Conservation (phyloP, 768 basidiomycete species). For the Tulasnella sp. region DNA sequence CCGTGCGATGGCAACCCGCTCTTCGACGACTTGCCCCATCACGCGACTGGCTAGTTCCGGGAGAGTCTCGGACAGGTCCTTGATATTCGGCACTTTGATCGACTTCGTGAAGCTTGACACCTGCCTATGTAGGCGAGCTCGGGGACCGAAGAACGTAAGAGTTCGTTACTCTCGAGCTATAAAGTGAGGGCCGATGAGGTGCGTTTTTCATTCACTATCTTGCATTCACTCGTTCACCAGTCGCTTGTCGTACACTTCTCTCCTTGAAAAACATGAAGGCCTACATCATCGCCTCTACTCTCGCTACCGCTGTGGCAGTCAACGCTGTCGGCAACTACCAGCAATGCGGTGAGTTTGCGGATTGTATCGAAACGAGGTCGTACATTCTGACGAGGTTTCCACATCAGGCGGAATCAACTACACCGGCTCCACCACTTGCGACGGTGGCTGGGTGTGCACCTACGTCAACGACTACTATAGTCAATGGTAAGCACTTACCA, state of each 20-base stretch:
- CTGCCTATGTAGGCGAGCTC: not conserved
- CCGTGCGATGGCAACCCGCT: not conserved
- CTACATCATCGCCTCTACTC: not conserved
- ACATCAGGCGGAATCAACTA: not conserved
- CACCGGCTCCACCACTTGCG: not conserved
- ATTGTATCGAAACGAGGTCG: no score
- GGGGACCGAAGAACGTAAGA: not conserved
- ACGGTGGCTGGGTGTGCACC: not conserved
- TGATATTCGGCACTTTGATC: not conserved
- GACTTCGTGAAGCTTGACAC: not conserved
- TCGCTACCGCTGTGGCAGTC: not conserved
- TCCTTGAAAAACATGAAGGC: constrained; percentile 33
- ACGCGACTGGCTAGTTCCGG: not conserved
- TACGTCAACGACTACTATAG: not conserved
- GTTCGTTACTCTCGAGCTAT: not conserved
- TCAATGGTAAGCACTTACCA: not conserved
- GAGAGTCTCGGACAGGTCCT: not conserved
- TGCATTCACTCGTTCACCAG: not conserved
- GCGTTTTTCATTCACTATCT: not conserved
- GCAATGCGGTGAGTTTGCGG: not conserved
- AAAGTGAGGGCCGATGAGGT: not conserved
- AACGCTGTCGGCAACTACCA: not conserved
- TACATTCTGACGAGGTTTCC: no score
- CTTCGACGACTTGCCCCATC: not conserved
- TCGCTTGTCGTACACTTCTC: not conserved